phyloP scores from a whole-genome alignment of 2,329 filamentous ascomycete genomes.

The Fusarium sp. region DNA sequence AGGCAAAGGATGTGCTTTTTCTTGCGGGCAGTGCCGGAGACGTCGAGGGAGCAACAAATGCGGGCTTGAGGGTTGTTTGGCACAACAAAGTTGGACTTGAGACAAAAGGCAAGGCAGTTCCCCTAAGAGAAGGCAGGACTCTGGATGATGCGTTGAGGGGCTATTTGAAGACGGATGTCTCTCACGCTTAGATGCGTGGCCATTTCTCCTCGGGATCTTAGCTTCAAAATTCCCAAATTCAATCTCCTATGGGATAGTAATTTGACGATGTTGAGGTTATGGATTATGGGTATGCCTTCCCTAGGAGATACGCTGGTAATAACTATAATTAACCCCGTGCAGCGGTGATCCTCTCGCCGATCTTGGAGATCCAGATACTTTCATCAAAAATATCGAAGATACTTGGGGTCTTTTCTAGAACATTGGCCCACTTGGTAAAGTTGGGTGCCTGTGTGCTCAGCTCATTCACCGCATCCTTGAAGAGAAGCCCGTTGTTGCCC shows the following conservation, averaged over 20 bases:
- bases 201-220: too few relatives aligned
- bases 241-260: too few relatives aligned
- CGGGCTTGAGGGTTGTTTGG: slow-evolving; percentile 59
- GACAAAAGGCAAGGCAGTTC: slow-evolving; percentile 44
- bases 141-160: slow-evolving; percentile 7
- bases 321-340: neutral
- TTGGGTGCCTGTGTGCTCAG: neutral
- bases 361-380: neutral
- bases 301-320: slow-evolving; percentile 48
- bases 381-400: slow-evolving; percentile 4
- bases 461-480: neutral
- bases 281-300: too few relatives aligned
- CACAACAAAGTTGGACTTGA: slow-evolving; percentile 54
- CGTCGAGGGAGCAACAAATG: slow-evolving; percentile 55
- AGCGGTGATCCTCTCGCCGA: neutral
- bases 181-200: too few relatives aligned
- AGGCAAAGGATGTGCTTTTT: slow-evolving; percentile 51
- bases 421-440: neutral
- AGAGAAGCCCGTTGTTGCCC: neutral
- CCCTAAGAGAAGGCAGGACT: slow-evolving; percentile 11
- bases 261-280: too few relatives aligned
- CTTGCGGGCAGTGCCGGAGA: slow-evolving; percentile 59
- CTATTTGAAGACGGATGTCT: neutral
- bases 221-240: too few relatives aligned
- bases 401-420: neutral